Evolutionary conservation across 2,329 filamentous ascomycete species (phyloP), one percentile per base, ranked within the genome.

Genomic region (Aspergillus awamori): DNA sequence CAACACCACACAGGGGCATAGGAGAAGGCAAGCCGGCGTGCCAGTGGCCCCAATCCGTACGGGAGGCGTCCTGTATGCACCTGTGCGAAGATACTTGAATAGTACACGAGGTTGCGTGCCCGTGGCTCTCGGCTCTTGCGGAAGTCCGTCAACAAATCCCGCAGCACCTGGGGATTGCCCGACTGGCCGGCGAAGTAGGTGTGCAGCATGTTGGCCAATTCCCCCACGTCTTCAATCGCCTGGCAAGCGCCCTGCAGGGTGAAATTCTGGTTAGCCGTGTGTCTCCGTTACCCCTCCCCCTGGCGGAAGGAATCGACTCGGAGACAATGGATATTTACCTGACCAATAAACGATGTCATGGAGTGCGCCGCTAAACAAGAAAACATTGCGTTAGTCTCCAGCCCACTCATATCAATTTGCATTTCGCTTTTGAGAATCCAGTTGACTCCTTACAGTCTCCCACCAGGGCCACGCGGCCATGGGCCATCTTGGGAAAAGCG

Each of bases 201-300:
- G 20, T 41, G 17, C 22, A 58, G 36, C 8, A 24, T 8, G 47
- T 58, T 48, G 5, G 45, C 55, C 15, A 58, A 36, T 8, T 49
- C 55, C 13, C 45, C 24, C n/a, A 48, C 55, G 17, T 58, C 55
- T 22, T 58, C 55, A n/a, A 58, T 58, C 5, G 55, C 55, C 38
- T 58, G 55, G 24, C 55, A 58, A n/a, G 55, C 55, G 11, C 55
- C 55, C 55, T 45, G 3, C n/a, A 11, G 41, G 5, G 41, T 10
- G 20, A 30, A 30, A 30, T 5, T 7, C 41, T 45, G 1, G 8
- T 45, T 10, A 45, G 41, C 17, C 2, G 17, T 10, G 3, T 17
- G 8, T 11, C 17, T 11, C 17, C 8, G 3, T 10, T 3, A 5
- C 17, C 4, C 28, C 10, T 30, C 28, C 28, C 28, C 28, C 10